phyloP scores from a whole-genome alignment of 257 asterid genomes.

The Eustoma russellianum region DNA sequence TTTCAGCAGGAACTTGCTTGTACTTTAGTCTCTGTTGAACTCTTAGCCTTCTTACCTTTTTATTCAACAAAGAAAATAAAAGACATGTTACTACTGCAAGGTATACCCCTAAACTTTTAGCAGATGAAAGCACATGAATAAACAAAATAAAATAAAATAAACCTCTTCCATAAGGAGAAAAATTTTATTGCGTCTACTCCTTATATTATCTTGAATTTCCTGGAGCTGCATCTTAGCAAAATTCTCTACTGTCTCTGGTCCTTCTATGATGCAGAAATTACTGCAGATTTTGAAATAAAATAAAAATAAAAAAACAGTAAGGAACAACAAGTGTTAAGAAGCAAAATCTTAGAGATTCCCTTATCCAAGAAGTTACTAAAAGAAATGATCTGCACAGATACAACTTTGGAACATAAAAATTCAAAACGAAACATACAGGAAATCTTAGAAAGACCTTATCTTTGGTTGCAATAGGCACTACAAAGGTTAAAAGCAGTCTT shows the following conservation, averaged over 20 bases:
- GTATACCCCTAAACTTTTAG: neutral
- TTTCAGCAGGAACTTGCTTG: slow-evolving; percentile 21
- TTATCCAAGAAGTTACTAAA: neutral
- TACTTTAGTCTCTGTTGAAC: slow-evolving; percentile 64
- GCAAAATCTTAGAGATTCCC: neutral
- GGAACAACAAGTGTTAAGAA: neutral
- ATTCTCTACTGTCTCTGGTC: slow-evolving; percentile 90
- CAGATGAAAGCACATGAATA: slow-evolving; percentile 9
- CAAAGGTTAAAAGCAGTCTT: neutral
- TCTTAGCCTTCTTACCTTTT: slow-evolving; percentile 78
- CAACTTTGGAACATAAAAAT: neutral
- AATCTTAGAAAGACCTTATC: neutral
- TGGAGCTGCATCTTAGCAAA: slow-evolving; percentile 86
- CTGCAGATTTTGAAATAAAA: slow-evolving; percentile 24
- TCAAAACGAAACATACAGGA: neutral
- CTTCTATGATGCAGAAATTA: slow-evolving; percentile 94
- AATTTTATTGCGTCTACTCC: slow-evolving; percentile 73
- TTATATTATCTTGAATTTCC: slow-evolving; percentile 79
- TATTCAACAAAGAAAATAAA: neutral
- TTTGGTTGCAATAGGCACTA: too few species aligned
- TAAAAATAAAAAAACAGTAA: neutral
- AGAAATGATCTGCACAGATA: neutral
- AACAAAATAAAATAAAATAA: neutral
- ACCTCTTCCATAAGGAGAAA: slow-evolving; percentile 98
- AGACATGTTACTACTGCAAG: neutral